These are phyloP conservation scores for Datisca glomerata DNA, from an alignment of 306 rosid genomes.

Conservation along the genomic window DNA sequence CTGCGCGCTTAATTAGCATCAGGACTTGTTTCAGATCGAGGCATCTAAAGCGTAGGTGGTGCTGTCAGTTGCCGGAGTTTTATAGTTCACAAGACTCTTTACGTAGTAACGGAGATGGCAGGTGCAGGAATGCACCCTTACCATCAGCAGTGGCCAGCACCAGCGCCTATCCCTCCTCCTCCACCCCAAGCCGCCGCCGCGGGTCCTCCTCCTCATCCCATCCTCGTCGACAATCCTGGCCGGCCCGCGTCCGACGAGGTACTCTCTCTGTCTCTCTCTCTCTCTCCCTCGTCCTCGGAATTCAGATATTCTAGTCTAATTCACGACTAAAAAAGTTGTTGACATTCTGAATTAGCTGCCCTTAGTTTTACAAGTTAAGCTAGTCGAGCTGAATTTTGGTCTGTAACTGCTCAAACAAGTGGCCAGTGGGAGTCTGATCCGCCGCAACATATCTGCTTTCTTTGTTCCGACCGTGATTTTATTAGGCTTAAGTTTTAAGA, in stretches of 20 bases:
- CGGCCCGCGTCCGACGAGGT: constrained; percentile 66
- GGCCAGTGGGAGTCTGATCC: no score
- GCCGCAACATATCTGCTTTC: no score
- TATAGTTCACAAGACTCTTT: no score
- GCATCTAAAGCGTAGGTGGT: no score
- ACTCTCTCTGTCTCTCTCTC: not conserved
- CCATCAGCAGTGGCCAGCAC: constrained; percentile 89
- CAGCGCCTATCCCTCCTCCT: constrained; percentile 47
- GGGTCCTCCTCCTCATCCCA: constrained; percentile 22
- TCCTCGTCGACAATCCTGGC: constrained; percentile 34
- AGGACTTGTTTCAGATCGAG: no score
- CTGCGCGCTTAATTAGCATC: no score
- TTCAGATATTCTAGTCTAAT: not conserved
- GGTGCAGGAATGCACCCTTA: constrained; percentile 89
- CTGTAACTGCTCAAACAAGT: not conserved
- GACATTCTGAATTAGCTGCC: no score
- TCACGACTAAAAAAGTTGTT: no score
- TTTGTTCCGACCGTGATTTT: no score
- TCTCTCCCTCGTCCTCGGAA: not conserved
- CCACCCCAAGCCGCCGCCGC: constrained; percentile 21
- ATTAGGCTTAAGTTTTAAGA: not conserved
- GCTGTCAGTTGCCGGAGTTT: no score
- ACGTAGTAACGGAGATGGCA: no score
- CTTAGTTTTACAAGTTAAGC: no score
- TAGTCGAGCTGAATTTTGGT: not conserved